These are phyloP conservation scores for Penicillium bialowiezense DNA, from an alignment of 495 filamentous ascomycete species.

Conservation along the genomic window DNA sequence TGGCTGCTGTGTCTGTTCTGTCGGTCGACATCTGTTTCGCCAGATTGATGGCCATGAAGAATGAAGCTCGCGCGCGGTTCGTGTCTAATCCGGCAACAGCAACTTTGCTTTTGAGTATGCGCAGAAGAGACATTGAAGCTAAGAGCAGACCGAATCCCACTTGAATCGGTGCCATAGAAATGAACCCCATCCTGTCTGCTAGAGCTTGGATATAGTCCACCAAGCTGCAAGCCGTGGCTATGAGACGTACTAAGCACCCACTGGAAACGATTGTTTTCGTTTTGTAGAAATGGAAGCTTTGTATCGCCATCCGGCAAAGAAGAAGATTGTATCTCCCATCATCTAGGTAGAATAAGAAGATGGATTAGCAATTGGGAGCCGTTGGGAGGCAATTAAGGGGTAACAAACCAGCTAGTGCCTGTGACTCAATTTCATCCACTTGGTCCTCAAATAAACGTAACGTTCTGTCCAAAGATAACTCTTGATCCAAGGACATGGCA, in stretches of 20 bases:
- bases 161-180: conserved; percentile 31
- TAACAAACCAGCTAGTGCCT: conserved; percentile 27
- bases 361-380: not conserved
- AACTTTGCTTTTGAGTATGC: conserved; percentile 37
- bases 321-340: conserved; percentile 32
- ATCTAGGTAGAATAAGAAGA: conserved; percentile 9
- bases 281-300: conserved; percentile 44
- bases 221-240: conserved; percentile 32
- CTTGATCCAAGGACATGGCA: conserved; percentile 37
- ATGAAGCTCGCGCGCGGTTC: conserved; percentile 26
- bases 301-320: conserved; percentile 35
- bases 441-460: conserved; percentile 36
- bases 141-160: conserved; percentile 32
- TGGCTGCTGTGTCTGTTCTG: conserved; percentile 36
- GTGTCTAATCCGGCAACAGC: conserved; percentile 29
- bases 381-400: not conserved
- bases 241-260: conserved; percentile 31
- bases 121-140: conserved; percentile 33
- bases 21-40: conserved; percentile 37
- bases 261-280: conserved; percentile 26
- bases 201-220: conserved; percentile 32
- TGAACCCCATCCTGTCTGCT: conserved; percentile 12
- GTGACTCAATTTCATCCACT: conserved; percentile 31
- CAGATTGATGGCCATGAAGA: conserved; percentile 39
- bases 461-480: conserved; percentile 34